Base-by-base conservation (phyloP, 2,329 filamentous ascomycete genomes). In the Tolypocladium tropicale region DNA sequence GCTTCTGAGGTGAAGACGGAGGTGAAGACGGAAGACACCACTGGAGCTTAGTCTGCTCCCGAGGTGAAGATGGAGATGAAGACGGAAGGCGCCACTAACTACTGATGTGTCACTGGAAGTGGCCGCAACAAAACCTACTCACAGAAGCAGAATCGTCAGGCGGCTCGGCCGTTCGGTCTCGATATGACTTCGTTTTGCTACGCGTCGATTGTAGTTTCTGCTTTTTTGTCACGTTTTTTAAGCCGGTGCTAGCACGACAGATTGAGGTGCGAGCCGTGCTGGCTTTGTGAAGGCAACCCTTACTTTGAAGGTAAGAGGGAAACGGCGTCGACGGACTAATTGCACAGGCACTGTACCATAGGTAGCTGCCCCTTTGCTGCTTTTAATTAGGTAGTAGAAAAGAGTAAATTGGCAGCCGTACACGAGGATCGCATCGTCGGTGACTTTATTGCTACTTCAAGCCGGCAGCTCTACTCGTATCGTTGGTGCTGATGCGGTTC, bases 41-140 rank as follows among this genome's bases (percentile, higher is more conserved):
- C 16, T n/a, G 6, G 37, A 48, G 14, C 18, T 50, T 32, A 23
- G 68, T 64, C 54, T 54, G n/a, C n/a, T n/a, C n/a, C n/a, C n/a
- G n/a, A n/a, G n/a, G n/a, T n/a, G n/a, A n/a, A n/a, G n/a, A n/a
- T n/a, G n/a, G n/a, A n/a, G n/a, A n/a, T n/a, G n/a, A n/a, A n/a
- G 36, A 23, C 37, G 7, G 25, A 36, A 46, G 53, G 56, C 43
- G 34, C 21, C 21, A 30, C 36, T 37, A 55, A 41, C 23, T 33
- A 21, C 32, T 53, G 23, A 28, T 23, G 28, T 28, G 32, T 49
- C 25, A 50, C 18, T 50, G 37, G 37, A 21, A 32, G 46, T 14
- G 49, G 16, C 25, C 21, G 21, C 23, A 4, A 36, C 37, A 28
- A 28, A n/a, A 34, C n/a, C n/a, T n/a, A 32, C 55, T 56, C 32